A percentile compares a stretch with the other conserved stretches of the same genome.
Evolutionary conservation across 1,284 basidiomycete genomes (phyloP).

Genomic region (Phenoliferia sp.): DNA sequence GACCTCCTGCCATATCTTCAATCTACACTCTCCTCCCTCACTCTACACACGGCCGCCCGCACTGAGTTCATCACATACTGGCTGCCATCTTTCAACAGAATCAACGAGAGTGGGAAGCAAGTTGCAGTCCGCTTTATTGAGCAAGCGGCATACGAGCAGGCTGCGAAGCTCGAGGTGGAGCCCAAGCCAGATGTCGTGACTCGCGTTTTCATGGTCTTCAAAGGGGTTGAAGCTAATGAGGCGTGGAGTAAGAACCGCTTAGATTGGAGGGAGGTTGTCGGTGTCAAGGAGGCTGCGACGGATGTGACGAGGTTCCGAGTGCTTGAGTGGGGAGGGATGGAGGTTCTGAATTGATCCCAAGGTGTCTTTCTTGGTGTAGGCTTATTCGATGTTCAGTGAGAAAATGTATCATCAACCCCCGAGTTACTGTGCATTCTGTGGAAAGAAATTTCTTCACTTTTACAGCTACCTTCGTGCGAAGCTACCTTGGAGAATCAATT

Average conservation of each 20-base stretch:
- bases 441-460: too few relatives aligned
- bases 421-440: too few relatives aligned
- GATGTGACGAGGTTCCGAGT: constrained; percentile 39
- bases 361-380: too few relatives aligned
- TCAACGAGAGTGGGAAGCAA: constrained; percentile 35
- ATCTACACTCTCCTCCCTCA: constrained; percentile 39
- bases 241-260: too few relatives aligned
- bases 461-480: too few relatives aligned
- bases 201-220: constrained; percentile 51
- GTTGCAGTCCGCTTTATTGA: constrained; percentile 51
- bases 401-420: too few relatives aligned
- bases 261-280: constrained; percentile 6
- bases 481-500: too few relatives aligned
- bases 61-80: constrained; percentile 51
- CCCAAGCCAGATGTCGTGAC: constrained; percentile 48
- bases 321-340: constrained; percentile 47
- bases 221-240: constrained; percentile 41
- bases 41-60: constrained; percentile 47
- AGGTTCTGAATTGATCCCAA: constrained; percentile 33
- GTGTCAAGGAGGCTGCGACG: constrained; percentile 22
- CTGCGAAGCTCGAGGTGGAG: constrained; percentile 44
- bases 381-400: too few relatives aligned
- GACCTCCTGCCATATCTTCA: constrained; percentile 36
- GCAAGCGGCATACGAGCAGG: constrained; percentile 46
- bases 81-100: constrained; percentile 47